Percentiles rank a stretch among this genome's conserved stretches.
These are phyloP conservation scores for Penicillium sp. DNA, from an alignment of 2,329 filamentous ascomycete species.

Conservation along the genomic window DNA sequence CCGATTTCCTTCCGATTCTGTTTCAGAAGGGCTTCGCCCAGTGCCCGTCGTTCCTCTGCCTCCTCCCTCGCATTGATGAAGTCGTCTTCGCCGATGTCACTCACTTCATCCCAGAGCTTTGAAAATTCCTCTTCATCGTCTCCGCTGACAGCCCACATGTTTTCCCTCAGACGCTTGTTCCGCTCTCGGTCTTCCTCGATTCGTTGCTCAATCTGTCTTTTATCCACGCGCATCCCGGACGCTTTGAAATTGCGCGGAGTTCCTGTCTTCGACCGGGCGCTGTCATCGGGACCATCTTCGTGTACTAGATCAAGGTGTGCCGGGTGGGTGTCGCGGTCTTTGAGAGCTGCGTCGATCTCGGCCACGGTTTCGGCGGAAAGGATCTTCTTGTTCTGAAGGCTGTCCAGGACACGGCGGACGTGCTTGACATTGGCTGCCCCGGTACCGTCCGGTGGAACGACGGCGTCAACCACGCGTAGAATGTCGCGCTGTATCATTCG, in stretches of 20 bases:
- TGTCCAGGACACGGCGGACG: slow-evolving; percentile 73
- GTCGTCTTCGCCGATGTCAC: slow-evolving; percentile 85
- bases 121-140: slow-evolving; percentile 69
- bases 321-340: slow-evolving; percentile 67
- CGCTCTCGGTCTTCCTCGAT: slow-evolving; percentile 96
- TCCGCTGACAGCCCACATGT: slow-evolving; percentile 81
- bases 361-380: slow-evolving; percentile 69
- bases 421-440: slow-evolving; percentile 94
- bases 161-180: slow-evolving; percentile 87
- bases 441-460: slow-evolving; percentile 79
- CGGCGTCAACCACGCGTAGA: slow-evolving; percentile 82
- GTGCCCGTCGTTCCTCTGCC: slow-evolving; percentile 45
- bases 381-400: slow-evolving; percentile 67
- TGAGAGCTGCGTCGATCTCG: slow-evolving; percentile 80
- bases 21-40: neutral
- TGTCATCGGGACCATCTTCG: slow-evolving; percentile 30
- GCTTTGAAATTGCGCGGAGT: slow-evolving; percentile 29
- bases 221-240: slow-evolving; percentile 62
- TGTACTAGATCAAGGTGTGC: slow-evolving; percentile 53
- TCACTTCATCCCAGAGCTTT: slow-evolving; percentile 81
- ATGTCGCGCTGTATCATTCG: slow-evolving; percentile 96
- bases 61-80: slow-evolving; percentile 75
- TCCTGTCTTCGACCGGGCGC: slow-evolving; percentile 25
- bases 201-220: slow-evolving; percentile 86
- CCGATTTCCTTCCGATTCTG: neutral